Evolutionary conservation across 768 basidiomycete species (phyloP).

Genomic region (Pholiota microspora): DNA sequence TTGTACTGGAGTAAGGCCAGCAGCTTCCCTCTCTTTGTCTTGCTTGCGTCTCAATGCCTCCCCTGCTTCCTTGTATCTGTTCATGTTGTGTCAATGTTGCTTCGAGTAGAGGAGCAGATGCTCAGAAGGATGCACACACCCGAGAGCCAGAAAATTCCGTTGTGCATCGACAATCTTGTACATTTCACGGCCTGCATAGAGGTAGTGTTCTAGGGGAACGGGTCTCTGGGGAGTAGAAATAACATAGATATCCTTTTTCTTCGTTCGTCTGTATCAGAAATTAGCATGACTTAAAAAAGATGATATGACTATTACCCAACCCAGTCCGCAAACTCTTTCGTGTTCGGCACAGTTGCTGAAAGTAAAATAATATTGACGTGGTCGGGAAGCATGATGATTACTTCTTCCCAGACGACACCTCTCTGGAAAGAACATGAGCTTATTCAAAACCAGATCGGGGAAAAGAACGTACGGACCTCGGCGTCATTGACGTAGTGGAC

Average conservation of each 20-base stretch:
- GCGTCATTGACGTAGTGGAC: slow-evolving; percentile 99
- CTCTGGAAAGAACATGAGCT: slow-evolving; percentile 47
- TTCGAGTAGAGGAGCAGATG: not conserved
- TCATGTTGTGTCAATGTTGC: not conserved
- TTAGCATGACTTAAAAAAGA: slow-evolving; percentile 3
- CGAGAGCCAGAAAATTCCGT: slow-evolving; percentile 68
- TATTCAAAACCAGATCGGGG: not conserved
- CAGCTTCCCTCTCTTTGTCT: slow-evolving; percentile 96
- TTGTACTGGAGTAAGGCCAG: slow-evolving; percentile 85
- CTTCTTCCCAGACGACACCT: slow-evolving; percentile 99
- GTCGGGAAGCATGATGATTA: slow-evolving; percentile 99
- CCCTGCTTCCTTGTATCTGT: slow-evolving; percentile 85
- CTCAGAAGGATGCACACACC: slow-evolving; percentile 50
- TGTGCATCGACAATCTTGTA: slow-evolving; percentile 90
- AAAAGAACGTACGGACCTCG: slow-evolving; percentile 58
- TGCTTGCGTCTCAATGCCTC: slow-evolving; percentile 92
- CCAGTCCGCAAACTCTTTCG: slow-evolving; percentile 98
- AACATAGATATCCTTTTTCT: slow-evolving; percentile 99
- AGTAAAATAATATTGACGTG: slow-evolving; percentile 97
- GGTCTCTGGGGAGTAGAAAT: slow-evolving; percentile 96
- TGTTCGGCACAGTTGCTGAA: slow-evolving; percentile 97
- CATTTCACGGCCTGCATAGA: slow-evolving; percentile 91
- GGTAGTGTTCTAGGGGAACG: slow-evolving; percentile 94
- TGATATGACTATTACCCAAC: slow-evolving; percentile 70
- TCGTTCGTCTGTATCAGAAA: slow-evolving; percentile 70